These are phyloP conservation scores for Hypomyces perniciosus DNA, from an alignment of 2,329 filamentous ascomycete species.

Conservation along the genomic window DNA sequence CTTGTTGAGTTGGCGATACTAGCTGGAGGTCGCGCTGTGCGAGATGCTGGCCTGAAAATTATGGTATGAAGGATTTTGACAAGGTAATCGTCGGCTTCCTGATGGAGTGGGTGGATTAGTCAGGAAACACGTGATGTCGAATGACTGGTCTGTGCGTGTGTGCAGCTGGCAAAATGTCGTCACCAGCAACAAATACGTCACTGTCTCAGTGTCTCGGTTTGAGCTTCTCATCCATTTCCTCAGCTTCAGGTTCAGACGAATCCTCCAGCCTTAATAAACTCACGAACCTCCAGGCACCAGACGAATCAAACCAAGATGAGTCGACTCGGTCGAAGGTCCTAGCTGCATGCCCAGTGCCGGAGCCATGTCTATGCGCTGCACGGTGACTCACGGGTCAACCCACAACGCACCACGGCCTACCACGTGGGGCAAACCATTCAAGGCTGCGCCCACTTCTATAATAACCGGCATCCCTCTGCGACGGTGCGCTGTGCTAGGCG, in stretches of 20 bases:
- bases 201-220: neutral
- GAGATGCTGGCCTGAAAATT: slow-evolving; percentile 22
- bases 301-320: neutral
- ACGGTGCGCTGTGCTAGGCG: slow-evolving; percentile 5
- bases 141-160: neutral
- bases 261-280: too few species aligned
- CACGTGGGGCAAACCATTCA: slow-evolving; percentile 14
- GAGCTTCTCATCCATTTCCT: neutral
- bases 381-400: neutral
- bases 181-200: neutral
- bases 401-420: neutral
- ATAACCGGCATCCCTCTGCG: slow-evolving; percentile 4
- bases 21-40: slow-evolving; percentile 13
- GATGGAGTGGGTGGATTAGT: slow-evolving; percentile 22
- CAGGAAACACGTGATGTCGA: slow-evolving; percentile 25
- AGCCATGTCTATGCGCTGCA: too few species aligned
- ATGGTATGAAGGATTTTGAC: slow-evolving; percentile 20
- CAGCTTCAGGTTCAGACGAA: too few species aligned
- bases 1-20: slow-evolving; percentile 14
- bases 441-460: slow-evolving; percentile 19
- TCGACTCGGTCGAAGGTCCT: neutral
- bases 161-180: neutral
- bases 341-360: too few species aligned
- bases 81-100: slow-evolving; percentile 9
- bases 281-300: neutral